Conservation (phyloP, 1,139 yeast genomes). For the Protomyces inouyei region DNA sequence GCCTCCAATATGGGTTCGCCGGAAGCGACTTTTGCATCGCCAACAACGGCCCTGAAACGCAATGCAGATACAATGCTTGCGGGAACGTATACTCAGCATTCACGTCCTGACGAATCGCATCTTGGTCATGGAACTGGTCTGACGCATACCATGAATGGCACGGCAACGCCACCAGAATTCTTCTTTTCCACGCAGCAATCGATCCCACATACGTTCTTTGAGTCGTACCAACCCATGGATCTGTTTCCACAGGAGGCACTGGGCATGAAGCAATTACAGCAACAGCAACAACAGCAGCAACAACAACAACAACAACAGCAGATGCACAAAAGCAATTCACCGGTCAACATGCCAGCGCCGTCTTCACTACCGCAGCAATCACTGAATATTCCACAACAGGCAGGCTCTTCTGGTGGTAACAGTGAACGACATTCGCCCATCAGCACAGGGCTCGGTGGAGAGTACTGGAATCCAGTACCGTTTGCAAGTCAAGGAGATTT, state of each 20-base stretch:
- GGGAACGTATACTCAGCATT: neutral
- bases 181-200: slow-evolving; percentile 41
- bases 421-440: neutral
- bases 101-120: neutral
- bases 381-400: neutral
- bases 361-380: neutral
- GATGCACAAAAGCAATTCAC: neutral
- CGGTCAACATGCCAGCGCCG: slow-evolving; percentile 9
- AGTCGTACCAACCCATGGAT: slow-evolving; percentile 42
- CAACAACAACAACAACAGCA: slow-evolving; percentile 6
- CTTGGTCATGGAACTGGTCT: neutral
- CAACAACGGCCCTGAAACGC: slow-evolving; percentile 3
- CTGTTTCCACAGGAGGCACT: slow-evolving; percentile 39
- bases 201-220: slow-evolving; percentile 36
- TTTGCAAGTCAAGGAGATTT: slow-evolving; percentile 11
- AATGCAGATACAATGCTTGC: slow-evolving; percentile 12
- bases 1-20: slow-evolving; percentile 9
- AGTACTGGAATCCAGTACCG: slow-evolving; percentile 15
- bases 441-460: slow-evolving; percentile 3
- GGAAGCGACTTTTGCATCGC: neutral
- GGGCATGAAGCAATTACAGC: neutral
- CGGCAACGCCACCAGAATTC: slow-evolving; percentile 37
- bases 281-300: slow-evolving; percentile 1
- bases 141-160: neutral
- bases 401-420: neutral